Evolutionary conservation across 2,329 filamentous ascomycete species (phyloP).

Genomic region (Calonectria ilicicola): DNA sequence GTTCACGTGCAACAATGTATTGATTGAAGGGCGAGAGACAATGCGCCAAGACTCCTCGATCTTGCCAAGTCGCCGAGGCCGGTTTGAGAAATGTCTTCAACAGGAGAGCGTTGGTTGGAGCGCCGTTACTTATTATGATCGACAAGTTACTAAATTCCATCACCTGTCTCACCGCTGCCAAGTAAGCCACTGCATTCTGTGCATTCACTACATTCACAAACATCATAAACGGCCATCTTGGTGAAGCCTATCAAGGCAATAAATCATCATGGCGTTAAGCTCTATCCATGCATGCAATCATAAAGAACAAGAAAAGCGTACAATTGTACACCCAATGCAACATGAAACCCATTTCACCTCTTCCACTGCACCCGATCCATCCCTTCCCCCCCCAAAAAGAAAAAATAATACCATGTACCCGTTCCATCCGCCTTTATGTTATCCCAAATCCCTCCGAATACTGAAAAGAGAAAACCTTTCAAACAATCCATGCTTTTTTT

Average conservation of each 20-base stretch:
- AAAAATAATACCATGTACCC: constrained; percentile 2
- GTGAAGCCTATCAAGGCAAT: neutral
- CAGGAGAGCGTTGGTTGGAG: neutral
- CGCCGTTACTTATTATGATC: neutral
- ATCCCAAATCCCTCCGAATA: constrained; percentile 18
- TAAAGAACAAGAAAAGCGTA: constrained; percentile 20
- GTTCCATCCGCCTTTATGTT: constrained; percentile 19
- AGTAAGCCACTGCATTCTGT: no score
- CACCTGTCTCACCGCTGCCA: neutral
- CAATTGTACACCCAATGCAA: constrained; percentile 27
- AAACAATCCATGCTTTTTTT: constrained; percentile 15
- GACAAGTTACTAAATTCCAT: neutral
- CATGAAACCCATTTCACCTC: constrained; percentile 13
- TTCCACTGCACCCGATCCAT: constrained; percentile 13
- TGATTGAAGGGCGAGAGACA: no score
- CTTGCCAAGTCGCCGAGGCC: no score
- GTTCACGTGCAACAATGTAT: no score
- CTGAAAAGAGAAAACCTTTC: neutral
- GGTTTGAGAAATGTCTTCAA: no score
- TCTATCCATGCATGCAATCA: constrained; percentile 35
- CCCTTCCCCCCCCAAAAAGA: neutral
- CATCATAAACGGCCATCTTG: neutral
- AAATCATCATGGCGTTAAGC: constrained; percentile 32
- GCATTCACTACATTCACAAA: neutral
- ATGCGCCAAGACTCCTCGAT: no score